Percentiles rank a stretch among this genome's conserved stretches.
These are phyloP conservation scores for Terana coerulea DNA, from an alignment of 768 basidiomycete species.

Conservation along the genomic window DNA sequence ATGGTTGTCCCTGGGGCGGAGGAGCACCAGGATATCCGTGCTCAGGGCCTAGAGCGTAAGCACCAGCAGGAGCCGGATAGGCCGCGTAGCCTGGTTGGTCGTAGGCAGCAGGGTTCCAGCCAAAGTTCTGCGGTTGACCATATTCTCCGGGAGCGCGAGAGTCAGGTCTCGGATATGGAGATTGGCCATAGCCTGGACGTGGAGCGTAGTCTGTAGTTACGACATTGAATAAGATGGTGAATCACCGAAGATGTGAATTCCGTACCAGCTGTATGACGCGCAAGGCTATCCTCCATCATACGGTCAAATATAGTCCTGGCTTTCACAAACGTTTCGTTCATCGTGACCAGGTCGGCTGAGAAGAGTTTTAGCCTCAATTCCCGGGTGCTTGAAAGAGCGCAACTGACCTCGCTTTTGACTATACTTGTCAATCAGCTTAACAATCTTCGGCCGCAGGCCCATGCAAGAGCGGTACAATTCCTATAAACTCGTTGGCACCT, in stretches of 20 bases:
- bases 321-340: constrained; percentile 92
- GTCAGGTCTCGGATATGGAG: constrained; percentile 29
- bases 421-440: constrained; percentile 95
- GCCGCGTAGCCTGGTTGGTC: constrained; percentile 41
- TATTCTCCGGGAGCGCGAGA: constrained; percentile 48
- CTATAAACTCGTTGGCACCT: constrained; percentile 34
- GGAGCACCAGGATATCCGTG: constrained; percentile 20
- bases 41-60: constrained; percentile 25
- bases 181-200: constrained; percentile 35
- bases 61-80: constrained; percentile 31
- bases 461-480: constrained; percentile 90
- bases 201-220: constrained; percentile 63
- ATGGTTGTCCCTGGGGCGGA: constrained; percentile 8
- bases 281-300: constrained; percentile 90
- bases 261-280: constrained; percentile 53
- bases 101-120: constrained; percentile 47
- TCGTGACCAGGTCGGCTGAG: constrained; percentile 85
- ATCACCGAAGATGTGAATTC: not conserved
- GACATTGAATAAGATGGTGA: constrained; percentile 12
- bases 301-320: constrained; percentile 88
- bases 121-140: constrained; percentile 51
- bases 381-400: not conserved
- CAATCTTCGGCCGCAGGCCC: constrained; percentile 89
- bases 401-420: constrained; percentile 77
- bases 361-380: not conserved